These are phyloP conservation scores for Kodamaea lidongshanica DNA, from an alignment of 805 yeast species.

Conservation along the genomic window DNA sequence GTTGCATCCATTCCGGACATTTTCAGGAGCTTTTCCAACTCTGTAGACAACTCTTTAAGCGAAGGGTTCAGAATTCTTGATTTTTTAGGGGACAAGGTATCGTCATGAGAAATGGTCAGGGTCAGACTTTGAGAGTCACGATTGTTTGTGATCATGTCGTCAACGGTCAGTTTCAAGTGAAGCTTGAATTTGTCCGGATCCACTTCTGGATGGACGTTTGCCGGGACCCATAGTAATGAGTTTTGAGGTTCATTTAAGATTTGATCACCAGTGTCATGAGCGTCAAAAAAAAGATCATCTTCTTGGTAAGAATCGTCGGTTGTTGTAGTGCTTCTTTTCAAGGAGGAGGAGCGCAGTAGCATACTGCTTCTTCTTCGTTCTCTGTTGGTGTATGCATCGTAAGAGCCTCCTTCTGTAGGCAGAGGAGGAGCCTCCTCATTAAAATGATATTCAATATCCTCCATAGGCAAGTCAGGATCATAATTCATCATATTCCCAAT, in stretches of 20 bases:
- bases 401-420: slow-evolving; percentile 1
- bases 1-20: slow-evolving; percentile 72
- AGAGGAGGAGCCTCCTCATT: slow-evolving; percentile 13
- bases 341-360: slow-evolving; percentile 6
- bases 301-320: slow-evolving; percentile 3
- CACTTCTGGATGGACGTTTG: slow-evolving; percentile 87
- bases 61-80: slow-evolving; percentile 47
- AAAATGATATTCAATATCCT: slow-evolving; percentile 24
- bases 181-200: slow-evolving; percentile 80
- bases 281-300: slow-evolving; percentile 14
- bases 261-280: slow-evolving; percentile 17
- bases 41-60: slow-evolving; percentile 64
- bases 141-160: slow-evolving; percentile 39
- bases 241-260: slow-evolving; percentile 25
- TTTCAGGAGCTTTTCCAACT: slow-evolving; percentile 66
- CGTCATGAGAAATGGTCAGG: slow-evolving; percentile 1
- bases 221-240: slow-evolving; percentile 88
- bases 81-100: slow-evolving; percentile 2
- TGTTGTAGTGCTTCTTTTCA: slow-evolving; percentile 4
- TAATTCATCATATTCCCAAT: slow-evolving; percentile 55
- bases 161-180: slow-evolving; percentile 57
- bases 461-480: slow-evolving; percentile 68
- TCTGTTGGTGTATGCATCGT: background rate
- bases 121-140: slow-evolving; percentile 4
- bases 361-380: slow-evolving; percentile 4